Evolutionary conservation across 108 stramenopile species (phyloP), one percentile per base, ranked within the genome.

Genomic region (Parietichytrium sp.): DNA sequence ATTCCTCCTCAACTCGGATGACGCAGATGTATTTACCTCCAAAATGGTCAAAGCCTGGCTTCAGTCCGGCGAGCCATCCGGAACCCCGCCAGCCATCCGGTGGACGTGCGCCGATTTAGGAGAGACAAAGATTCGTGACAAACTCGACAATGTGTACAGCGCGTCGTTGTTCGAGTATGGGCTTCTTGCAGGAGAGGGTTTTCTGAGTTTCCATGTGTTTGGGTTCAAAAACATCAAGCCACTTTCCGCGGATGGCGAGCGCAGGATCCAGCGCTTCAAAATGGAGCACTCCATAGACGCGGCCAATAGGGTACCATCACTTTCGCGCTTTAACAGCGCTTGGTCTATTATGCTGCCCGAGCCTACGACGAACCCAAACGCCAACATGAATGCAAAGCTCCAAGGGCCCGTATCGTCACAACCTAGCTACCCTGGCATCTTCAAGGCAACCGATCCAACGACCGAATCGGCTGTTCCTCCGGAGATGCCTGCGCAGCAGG

Each of bases 181-280:
- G 15, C 45, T 15, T 42, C 36, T 72, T 33, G 36, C 61, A 15
- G 61, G 61, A 6, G 42, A 42, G 8, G 61, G 61, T 25, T 72
- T 33, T 42, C 45, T 72, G 23, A 45, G 6, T 42, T 72, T 72
- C 45, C 20, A 45, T 6, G 61, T 72, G 23, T 72, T 72, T 3
- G 61, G 61, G 6, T 72, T 72, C 3, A 33, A 72, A 42, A 12
- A 72, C 10, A 72, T 72, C 42, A 72, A 33, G 10, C 61, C 61
- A n/a, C 38, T 72, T 23, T n/a, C n/a, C n/a, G 61, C 36, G 23
- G 61, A 72, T 2, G 61, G 61, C 61, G 61, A 33, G 61, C 61
- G 61, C 42, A 33, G 61, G 61, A n/a, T 72, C 38, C 36, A 45
- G 61, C 38, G 38, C 2, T 33, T 42, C 20, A 42, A 42, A 1